A percentile compares a stretch with the other conserved stretches of the same genome.
Evolutionary conservation across 2,329 filamentous ascomycete genomes (phyloP).

Genomic region (Aspergillus fructus): DNA sequence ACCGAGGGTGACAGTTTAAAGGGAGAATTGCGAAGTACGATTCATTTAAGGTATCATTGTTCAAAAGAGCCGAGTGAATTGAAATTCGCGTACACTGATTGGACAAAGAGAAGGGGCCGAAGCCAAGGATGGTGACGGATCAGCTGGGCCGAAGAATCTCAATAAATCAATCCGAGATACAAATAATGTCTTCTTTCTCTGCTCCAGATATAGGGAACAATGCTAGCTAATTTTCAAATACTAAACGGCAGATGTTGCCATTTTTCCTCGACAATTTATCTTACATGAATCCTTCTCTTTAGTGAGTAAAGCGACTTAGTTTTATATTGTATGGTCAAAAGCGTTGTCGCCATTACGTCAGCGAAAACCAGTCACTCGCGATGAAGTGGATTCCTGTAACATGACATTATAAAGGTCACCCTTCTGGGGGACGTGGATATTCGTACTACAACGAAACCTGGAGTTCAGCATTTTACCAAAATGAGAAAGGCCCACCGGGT

Average conservation of each 20-base stretch:
- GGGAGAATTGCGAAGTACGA: too few relatives aligned
- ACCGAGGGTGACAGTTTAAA: background rate
- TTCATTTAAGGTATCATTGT: background rate
- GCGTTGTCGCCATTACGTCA: background rate
- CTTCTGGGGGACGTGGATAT: background rate
- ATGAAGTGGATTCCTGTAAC: background rate
- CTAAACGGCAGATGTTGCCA: background rate
- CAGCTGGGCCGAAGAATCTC: background rate
- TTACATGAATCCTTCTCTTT: background rate
- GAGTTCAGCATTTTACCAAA: too few relatives aligned
- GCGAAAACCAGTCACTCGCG: background rate
- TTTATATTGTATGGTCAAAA: background rate
- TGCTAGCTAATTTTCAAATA: too few relatives aligned
- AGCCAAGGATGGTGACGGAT: background rate
- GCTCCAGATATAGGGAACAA: too few relatives aligned
- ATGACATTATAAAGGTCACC: background rate
- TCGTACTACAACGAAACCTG: too few relatives aligned
- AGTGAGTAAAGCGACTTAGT: background rate
- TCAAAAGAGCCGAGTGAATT: background rate
- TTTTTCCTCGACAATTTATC: background rate
- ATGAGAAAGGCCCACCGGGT: too few relatives aligned
- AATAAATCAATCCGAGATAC: background rate
- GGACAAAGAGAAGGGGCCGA: background rate
- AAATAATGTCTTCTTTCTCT: background rate
- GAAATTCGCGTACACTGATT: background rate